These are phyloP conservation scores for Fusarium hostae DNA, from an alignment of 2,329 filamentous ascomycete genomes.

Conservation along the genomic window DNA sequence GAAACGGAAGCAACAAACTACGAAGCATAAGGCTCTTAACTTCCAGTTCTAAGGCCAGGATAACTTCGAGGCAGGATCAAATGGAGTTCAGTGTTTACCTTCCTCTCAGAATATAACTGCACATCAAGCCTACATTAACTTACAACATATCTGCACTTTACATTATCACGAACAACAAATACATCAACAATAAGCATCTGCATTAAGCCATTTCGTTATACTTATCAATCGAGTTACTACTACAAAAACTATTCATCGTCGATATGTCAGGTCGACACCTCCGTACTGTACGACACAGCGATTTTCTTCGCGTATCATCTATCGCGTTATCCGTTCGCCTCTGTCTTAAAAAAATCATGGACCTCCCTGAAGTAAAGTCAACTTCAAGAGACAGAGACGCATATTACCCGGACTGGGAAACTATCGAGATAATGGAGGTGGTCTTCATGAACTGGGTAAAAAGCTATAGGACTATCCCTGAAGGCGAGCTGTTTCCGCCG, in stretches of 20 bases:
- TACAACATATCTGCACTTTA: neutral
- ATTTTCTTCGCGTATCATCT: neutral
- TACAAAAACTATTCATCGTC: neutral
- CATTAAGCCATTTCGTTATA: neutral
- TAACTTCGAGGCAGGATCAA: neutral
- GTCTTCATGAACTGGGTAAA: neutral
- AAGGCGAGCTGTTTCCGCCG: neutral
- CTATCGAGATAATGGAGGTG: neutral
- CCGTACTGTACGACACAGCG: neutral
- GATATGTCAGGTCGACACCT: neutral
- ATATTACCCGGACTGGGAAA: neutral
- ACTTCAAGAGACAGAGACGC: too few species aligned
- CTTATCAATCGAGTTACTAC: neutral
- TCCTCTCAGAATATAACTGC: neutral
- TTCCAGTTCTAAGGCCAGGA: neutral
- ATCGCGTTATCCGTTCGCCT: neutral
- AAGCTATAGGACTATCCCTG: neutral
- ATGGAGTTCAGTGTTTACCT: neutral
- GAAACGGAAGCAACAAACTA: neutral
- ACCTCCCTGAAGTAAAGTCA: neutral
- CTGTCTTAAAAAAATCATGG: neutral
- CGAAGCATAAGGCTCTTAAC: neutral
- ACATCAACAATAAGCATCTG: neutral
- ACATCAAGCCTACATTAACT: neutral
- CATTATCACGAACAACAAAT: neutral